Percentiles rank a stretch among this genome's conserved stretches.
phyloP scores from a whole-genome alignment of 129 eudicot species.

The Flaveria bidentis region DNA sequence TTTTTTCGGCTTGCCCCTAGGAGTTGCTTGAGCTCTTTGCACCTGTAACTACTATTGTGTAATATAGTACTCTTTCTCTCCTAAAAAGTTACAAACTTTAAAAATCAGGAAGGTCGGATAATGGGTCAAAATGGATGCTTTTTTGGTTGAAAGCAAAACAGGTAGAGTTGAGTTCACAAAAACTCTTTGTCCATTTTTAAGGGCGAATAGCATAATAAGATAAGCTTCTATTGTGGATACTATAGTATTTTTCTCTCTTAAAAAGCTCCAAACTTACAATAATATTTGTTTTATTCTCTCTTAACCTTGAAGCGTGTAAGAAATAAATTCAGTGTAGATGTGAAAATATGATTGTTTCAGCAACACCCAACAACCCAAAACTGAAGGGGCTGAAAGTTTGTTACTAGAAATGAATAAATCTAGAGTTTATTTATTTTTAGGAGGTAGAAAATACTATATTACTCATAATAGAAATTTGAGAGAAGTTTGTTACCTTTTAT shows the following conservation, averaged over 20 bases:
- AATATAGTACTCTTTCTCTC: not conserved
- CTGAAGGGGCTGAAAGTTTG: not conserved
- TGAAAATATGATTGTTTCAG: not conserved
- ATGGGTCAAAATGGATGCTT: not conserved
- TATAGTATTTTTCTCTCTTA: too few relatives aligned
- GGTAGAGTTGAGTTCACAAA: too few relatives aligned
- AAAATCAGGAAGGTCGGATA: not conserved
- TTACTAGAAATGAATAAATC: not conserved
- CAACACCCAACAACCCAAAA: not conserved
- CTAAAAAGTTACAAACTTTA: not conserved
- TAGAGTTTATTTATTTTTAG: not conserved
- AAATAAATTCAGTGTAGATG: not conserved
- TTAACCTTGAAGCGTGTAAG: too few relatives aligned
- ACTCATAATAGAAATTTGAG: not conserved
- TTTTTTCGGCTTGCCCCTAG: not conserved
- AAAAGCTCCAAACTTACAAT: too few relatives aligned
- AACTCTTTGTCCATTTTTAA: too few relatives aligned
- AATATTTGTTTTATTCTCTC: too few relatives aligned
- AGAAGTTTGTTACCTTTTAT: not conserved
- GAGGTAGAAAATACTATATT: not conserved
- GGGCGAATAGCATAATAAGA: too few relatives aligned
- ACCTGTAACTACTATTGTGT: too few relatives aligned
- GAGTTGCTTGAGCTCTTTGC: not conserved
- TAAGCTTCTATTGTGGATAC: too few relatives aligned
- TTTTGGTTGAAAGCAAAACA: too few relatives aligned